Percentiles rank a stretch among this genome's conserved stretches.
phyloP scores from a whole-genome alignment of 2,329 filamentous ascomycete genomes.

The Stagonosporopsis vannaccii region DNA sequence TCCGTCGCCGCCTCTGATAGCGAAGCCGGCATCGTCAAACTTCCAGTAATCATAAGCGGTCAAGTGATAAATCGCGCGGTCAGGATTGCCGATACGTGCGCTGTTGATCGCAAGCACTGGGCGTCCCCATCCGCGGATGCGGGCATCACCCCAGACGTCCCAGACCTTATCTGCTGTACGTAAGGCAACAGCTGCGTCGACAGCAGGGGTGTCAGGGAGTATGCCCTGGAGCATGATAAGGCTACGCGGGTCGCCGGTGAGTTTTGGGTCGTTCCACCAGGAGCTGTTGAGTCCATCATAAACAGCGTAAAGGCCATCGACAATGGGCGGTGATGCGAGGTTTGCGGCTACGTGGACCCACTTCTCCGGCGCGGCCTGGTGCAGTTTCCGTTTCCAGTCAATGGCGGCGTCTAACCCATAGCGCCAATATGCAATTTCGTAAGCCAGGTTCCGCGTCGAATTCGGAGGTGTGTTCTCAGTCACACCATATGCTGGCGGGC shows the following conservation, averaged over 20 bases:
- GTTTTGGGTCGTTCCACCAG: slow-evolving; percentile 35
- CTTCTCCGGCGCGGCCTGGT: slow-evolving; percentile 49
- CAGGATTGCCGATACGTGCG: slow-evolving; percentile 33
- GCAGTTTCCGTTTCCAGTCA: slow-evolving; percentile 60
- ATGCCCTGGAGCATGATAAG: slow-evolving; percentile 40
- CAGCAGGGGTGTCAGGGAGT: slow-evolving; percentile 33
- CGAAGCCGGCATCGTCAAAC: slow-evolving; percentile 62
- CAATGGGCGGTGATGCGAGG: slow-evolving; percentile 61
- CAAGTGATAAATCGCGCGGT: slow-evolving; percentile 47
- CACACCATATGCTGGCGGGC: slow-evolving; percentile 58
- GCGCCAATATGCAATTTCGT: slow-evolving; percentile 66
- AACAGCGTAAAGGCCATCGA: slow-evolving; percentile 59
- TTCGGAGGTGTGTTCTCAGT: slow-evolving; percentile 66
- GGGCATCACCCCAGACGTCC: slow-evolving; percentile 40
- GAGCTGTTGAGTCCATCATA: slow-evolving; percentile 58
- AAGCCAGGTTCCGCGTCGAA: slow-evolving; percentile 62
- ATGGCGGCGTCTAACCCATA: slow-evolving; percentile 64
- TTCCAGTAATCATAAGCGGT: slow-evolving; percentile 59
- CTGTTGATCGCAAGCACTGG: slow-evolving; percentile 42
- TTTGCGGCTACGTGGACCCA: slow-evolving; percentile 61
- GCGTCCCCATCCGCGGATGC: slow-evolving; percentile 41
- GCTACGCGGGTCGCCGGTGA: slow-evolving; percentile 35
- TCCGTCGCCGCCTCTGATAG: slow-evolving; percentile 60
- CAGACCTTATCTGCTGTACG: slow-evolving; percentile 36
- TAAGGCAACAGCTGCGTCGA: slow-evolving; percentile 32